A percentile compares a stretch with the other conserved stretches of the same genome.
Conservation (phyloP, 2,329 filamentous ascomycete genomes). For the Cytospora piceae region DNA sequence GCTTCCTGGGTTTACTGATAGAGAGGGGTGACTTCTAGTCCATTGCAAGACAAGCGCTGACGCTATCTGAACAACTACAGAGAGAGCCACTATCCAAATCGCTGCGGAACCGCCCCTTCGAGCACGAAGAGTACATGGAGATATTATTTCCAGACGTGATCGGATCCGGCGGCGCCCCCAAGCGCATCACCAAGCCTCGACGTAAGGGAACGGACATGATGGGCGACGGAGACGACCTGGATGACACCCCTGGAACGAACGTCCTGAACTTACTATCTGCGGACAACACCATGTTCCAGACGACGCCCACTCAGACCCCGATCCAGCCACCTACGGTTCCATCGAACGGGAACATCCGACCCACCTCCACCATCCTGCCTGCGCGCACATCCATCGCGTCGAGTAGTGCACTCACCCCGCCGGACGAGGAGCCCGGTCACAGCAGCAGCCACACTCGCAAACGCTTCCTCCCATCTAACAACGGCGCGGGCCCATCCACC, state of each 20-base stretch:
- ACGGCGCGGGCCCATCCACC: slow-evolving; percentile 21
- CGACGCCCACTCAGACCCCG: slow-evolving; percentile 32
- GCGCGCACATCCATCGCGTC: slow-evolving; percentile 46
- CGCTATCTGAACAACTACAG: slow-evolving; percentile 40
- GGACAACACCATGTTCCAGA: slow-evolving; percentile 36
- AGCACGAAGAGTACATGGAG: slow-evolving; percentile 65
- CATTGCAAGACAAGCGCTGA: slow-evolving; percentile 28
- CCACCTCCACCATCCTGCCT: slow-evolving; percentile 43
- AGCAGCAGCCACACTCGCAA: slow-evolving; percentile 45
- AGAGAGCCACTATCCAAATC: slow-evolving; percentile 62
- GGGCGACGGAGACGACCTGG: slow-evolving; percentile 47
- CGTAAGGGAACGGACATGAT: slow-evolving; percentile 53
- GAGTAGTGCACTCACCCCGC: slow-evolving; percentile 56
- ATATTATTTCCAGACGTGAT: slow-evolving; percentile 63
- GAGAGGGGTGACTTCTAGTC: slow-evolving; percentile 6
- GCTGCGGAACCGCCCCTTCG: slow-evolving; percentile 60
- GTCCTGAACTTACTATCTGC: slow-evolving; percentile 49
- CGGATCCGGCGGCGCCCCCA: slow-evolving; percentile 62
- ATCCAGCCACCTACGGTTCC: slow-evolving; percentile 33
- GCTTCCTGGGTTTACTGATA: slow-evolving; percentile 25
- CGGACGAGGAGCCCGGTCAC: slow-evolving; percentile 49
- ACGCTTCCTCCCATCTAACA: slow-evolving; percentile 38
- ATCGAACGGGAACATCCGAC: slow-evolving; percentile 33
- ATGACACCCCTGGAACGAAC: slow-evolving; percentile 53
- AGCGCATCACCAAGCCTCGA: slow-evolving; percentile 60